Evolutionary conservation across 805 yeast species (phyloP).

Genomic region (Kregervanrija delftensis): DNA sequence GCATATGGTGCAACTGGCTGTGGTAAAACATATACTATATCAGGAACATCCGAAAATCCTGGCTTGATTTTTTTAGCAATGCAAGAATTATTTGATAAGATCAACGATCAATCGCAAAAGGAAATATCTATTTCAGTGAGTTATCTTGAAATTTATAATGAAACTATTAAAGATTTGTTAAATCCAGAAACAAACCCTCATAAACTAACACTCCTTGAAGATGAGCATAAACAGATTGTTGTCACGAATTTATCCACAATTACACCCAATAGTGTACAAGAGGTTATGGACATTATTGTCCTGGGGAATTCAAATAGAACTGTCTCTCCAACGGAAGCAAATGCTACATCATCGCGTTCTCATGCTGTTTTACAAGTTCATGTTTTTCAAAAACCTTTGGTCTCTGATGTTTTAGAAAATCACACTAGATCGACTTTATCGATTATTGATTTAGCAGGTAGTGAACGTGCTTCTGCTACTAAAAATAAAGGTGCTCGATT

Average conservation of each 20-base stretch:
- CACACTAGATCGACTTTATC: conserved; percentile 76
- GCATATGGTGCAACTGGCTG: conserved; percentile 98
- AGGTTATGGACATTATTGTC: conserved; percentile 72
- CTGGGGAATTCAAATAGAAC: conserved; percentile 73
- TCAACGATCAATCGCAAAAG: conserved; percentile 46
- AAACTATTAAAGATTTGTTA: conserved; percentile 74
- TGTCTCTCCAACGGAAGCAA: conserved; percentile 84
- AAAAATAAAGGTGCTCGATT: conserved; percentile 75
- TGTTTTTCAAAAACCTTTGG: conserved; percentile 49
- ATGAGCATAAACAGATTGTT: conserved; percentile 52
- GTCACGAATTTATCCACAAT: conserved; percentile 68
- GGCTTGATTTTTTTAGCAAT: conserved; percentile 77
- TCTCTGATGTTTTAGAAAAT: conserved; percentile 57
- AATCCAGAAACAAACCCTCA: conserved; percentile 39
- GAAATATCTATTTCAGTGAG: conserved; percentile 56
- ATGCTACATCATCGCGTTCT: conserved; percentile 83
- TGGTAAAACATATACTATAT: conserved; percentile 91
- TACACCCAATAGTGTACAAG: conserved; percentile 54
- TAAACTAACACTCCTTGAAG: conserved; percentile 59
- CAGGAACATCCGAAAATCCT: conserved; percentile 66
- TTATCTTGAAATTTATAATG: conserved; percentile 87
- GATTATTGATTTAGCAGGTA: conserved; percentile 89
- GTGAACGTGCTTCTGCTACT: conserved; percentile 90
- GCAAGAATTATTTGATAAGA: conserved; percentile 61
- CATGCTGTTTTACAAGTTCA: conserved; percentile 89